A percentile compares a stretch with the other conserved stretches of the same genome.
Evolutionary conservation across 2,329 filamentous ascomycete genomes (phyloP).

Genomic region (Leptographium wingfieldii): DNA sequence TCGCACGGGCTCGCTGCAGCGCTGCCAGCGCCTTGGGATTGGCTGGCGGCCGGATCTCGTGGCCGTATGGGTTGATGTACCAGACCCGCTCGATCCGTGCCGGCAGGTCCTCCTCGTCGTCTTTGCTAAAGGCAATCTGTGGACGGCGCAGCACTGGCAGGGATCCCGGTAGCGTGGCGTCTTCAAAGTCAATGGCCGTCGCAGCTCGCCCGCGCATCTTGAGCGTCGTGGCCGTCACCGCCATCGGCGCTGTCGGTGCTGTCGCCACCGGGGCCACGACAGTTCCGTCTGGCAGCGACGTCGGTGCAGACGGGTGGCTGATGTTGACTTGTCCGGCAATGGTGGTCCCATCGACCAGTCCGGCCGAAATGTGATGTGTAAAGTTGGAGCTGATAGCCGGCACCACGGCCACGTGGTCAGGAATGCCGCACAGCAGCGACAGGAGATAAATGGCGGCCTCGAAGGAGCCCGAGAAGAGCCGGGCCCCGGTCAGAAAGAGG

Average conservation of each 20-base stretch:
- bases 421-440: slow-evolving; percentile 74
- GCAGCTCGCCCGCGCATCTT: slow-evolving; percentile 22
- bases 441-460: slow-evolving; percentile 88
- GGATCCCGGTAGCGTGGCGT: slow-evolving; percentile 70
- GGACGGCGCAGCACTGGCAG: slow-evolving; percentile 67
- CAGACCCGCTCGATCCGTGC: slow-evolving; percentile 71
- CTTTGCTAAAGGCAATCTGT: slow-evolving; percentile 73
- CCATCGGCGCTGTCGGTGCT: background rate
- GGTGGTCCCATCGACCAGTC: slow-evolving; percentile 58
- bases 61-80: slow-evolving; percentile 99
- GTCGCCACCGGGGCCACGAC: background rate
- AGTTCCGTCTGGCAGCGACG: slow-evolving; percentile 29
- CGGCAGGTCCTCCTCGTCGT: slow-evolving; percentile 60
- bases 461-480: slow-evolving; percentile 84
- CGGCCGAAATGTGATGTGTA: slow-evolving; percentile 84
- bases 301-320: slow-evolving; percentile 64
- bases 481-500: slow-evolving; percentile 69
- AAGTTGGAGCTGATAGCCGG: slow-evolving; percentile 93
- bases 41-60: slow-evolving; percentile 76
- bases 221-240: slow-evolving; percentile 10
- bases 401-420: slow-evolving; percentile 62
- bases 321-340: slow-evolving; percentile 92
- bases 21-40: slow-evolving; percentile 70
- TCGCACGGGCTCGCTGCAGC: slow-evolving; percentile 47
- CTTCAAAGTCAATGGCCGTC: slow-evolving; percentile 56